These are phyloP conservation scores for Comarum palustre DNA, from an alignment of 306 rosid species.

Conservation along the genomic window DNA sequence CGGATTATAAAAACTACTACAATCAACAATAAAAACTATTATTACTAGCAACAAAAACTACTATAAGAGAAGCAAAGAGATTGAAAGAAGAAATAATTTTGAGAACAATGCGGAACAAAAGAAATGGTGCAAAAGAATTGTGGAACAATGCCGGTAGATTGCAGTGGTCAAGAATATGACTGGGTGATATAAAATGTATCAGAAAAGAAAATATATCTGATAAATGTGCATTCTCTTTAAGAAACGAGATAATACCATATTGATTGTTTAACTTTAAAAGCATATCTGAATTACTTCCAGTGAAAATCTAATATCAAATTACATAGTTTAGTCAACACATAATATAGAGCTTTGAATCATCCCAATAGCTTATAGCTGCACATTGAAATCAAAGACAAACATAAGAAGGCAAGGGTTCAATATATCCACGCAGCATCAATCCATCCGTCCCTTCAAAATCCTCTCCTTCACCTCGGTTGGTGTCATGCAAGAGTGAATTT, in stretches of 20 bases:
- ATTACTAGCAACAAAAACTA: too few species aligned
- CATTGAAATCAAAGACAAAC: conserved; percentile 7
- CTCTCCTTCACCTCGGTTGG: conserved; percentile 90
- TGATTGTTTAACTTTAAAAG: neutral
- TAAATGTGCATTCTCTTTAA: neutral
- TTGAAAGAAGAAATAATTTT: too few species aligned
- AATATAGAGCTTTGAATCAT: conserved; percentile 10
- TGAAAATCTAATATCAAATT: neutral
- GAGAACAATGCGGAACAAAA: too few species aligned
- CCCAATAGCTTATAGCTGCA: neutral
- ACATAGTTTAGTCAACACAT: conserved; percentile 4
- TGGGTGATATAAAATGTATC: neutral
- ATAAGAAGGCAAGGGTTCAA: neutral
- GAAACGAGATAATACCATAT: neutral
- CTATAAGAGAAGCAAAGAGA: too few species aligned
- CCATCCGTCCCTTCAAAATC: conserved; percentile 97
- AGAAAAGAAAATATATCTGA: neutral
- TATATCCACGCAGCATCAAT: conserved; percentile 32
- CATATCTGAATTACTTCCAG: neutral
- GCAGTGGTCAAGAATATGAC: neutral
- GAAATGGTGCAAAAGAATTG: neutral
- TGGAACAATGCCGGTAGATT: neutral
- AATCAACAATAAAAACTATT: too few species aligned
- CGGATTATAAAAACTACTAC: too few species aligned
- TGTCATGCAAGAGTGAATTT: conserved; percentile 54